A percentile compares a stretch with the other conserved stretches of the same genome.
Evolutionary conservation across 257 asterid species (phyloP).

Genomic region (Solanum chilense): DNA sequence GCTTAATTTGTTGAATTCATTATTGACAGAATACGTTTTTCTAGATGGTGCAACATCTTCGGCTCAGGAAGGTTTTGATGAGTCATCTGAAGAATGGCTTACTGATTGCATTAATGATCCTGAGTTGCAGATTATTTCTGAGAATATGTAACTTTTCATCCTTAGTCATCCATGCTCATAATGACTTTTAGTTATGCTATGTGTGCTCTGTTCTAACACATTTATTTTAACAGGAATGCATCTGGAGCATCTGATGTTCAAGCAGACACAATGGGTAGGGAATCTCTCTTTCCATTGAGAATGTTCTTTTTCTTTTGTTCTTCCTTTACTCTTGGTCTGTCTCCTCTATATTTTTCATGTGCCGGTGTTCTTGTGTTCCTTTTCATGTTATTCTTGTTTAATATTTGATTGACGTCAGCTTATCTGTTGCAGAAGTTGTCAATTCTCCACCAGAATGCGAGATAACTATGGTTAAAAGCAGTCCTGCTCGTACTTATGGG

Average conservation of each 20-base stretch:
- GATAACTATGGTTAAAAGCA: background rate
- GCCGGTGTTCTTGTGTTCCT: background rate
- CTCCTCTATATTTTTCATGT: background rate
- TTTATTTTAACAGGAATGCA: background rate
- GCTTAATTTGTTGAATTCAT: background rate
- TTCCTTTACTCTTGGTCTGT: background rate
- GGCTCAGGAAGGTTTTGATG: conserved; percentile 17
- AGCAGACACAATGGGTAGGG: conserved; percentile 5
- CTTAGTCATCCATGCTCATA: background rate
- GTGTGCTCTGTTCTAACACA: background rate
- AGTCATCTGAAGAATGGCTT: conserved; percentile 28
- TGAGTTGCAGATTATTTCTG: conserved; percentile 4
- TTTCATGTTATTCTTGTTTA: background rate
- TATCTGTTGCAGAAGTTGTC: background rate
- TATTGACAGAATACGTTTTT: background rate
- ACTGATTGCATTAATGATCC: conserved; percentile 17
- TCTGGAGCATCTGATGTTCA: conserved; percentile 3
- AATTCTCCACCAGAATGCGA: background rate
- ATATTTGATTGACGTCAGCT: background rate
- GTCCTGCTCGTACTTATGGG: background rate
- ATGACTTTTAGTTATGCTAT: background rate
- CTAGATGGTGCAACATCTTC: conserved; percentile 19
- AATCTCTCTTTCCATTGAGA: background rate
- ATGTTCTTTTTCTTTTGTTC: background rate
- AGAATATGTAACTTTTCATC: conserved; percentile 1